Evolutionary conservation across 306 rosid genomes (phyloP).

Genomic region (Glycine soja): DNA sequence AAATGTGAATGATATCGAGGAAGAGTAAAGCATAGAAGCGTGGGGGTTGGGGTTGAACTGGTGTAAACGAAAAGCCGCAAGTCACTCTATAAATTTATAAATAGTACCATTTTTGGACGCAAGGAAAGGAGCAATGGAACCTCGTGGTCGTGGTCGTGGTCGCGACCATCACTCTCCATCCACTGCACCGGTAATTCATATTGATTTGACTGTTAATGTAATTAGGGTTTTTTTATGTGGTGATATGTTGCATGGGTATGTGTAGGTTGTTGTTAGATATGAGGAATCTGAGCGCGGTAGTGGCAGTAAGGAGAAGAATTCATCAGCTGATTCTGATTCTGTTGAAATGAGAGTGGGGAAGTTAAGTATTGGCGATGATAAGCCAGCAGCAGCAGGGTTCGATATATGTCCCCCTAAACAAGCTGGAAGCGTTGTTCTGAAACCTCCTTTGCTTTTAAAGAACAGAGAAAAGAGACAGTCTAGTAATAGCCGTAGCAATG

Average conservation of each 20-base stretch:
- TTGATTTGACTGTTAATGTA: not conserved
- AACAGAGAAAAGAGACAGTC: constrained; percentile 57
- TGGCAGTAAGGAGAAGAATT: not conserved
- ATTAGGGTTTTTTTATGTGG: not conserved
- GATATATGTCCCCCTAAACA: constrained; percentile 62
- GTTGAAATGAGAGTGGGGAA: not conserved
- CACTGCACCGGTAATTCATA: not conserved
- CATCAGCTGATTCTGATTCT: not conserved
- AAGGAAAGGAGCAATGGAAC: not conserved
- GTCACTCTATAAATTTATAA: not conserved
- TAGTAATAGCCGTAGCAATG: not conserved
- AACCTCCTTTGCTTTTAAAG: constrained; percentile 44
- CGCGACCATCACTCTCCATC: not conserved
- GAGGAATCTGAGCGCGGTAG: not conserved
- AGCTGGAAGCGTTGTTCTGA: constrained; percentile 27
- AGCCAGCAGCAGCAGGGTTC: not conserved
- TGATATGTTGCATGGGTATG: not conserved
- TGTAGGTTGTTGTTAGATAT: not conserved
- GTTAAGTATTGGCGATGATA: not conserved
- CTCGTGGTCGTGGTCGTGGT: not conserved
- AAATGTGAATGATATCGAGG: too few relatives aligned
- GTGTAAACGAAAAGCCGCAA: not conserved
- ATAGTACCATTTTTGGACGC: not conserved
- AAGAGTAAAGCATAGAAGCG: too few relatives aligned
- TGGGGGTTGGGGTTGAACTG: too few relatives aligned